These are phyloP conservation scores for Cryptococcus maquisensis DNA, from an alignment of 1,284 basidiomycete genomes.

Conservation along the genomic window DNA sequence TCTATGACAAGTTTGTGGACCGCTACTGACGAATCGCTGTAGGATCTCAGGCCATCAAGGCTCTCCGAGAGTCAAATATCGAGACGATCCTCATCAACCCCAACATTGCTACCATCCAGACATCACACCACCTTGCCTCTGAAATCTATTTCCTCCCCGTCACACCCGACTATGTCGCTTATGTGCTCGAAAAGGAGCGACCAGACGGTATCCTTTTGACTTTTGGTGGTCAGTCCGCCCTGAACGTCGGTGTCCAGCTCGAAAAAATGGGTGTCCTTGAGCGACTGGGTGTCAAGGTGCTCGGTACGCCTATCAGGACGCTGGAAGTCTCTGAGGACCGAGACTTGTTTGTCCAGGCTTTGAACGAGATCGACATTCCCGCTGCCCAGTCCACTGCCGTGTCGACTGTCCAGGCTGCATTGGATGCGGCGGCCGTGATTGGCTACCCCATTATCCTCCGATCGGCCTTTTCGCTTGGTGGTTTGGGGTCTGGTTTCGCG, in stretches of 20 bases:
- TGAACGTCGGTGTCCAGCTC: conserved; percentile 96
- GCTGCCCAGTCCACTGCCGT: conserved; percentile 96
- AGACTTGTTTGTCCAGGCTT: conserved; percentile 92
- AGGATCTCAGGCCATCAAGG: conserved; percentile 94
- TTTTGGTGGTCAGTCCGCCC: conserved; percentile 95
- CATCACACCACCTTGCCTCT: conserved; percentile 90
- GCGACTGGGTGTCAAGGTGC: conserved; percentile 85
- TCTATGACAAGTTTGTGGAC: neutral
- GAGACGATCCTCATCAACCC: conserved; percentile 95
- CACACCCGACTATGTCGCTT: conserved; percentile 95
- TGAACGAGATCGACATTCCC: conserved; percentile 98
- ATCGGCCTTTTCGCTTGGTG: conserved; percentile 96
- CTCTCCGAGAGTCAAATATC: conserved; percentile 90
- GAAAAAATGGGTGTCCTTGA: conserved; percentile 98
- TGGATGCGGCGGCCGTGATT: conserved; percentile 84
- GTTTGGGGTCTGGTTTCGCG: conserved; percentile 97
- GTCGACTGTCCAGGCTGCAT: conserved; percentile 87
- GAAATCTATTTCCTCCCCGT: conserved; percentile 98
- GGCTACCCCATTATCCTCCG: conserved; percentile 98
- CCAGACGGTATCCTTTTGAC: conserved; percentile 97
- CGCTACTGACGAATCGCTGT: neutral
- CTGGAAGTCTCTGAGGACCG: conserved; percentile 96
- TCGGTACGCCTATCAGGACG: conserved; percentile 92
- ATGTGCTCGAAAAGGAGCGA: conserved; percentile 96
- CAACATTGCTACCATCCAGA: conserved; percentile 96